A percentile compares a stretch with the other conserved stretches of the same genome.
These are phyloP conservation scores for Magnaporthiopsis rhizophila DNA, from an alignment of 2,329 filamentous ascomycete genomes.

Conservation along the genomic window DNA sequence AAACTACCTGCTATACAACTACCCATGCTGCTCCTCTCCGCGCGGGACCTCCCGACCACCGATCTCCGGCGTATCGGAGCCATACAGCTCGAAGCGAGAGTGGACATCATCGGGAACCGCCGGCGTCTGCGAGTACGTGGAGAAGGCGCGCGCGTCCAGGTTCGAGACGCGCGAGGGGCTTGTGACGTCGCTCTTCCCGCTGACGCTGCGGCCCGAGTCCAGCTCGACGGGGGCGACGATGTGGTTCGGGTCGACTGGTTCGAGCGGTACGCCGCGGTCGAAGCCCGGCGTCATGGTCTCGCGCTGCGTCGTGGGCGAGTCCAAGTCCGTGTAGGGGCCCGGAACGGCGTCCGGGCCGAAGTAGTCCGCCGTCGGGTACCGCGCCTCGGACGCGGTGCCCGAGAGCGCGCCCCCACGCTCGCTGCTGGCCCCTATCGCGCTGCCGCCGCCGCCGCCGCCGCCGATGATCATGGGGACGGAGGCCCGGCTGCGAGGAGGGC, in stretches of 20 bases:
- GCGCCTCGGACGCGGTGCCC: slow-evolving; percentile 20
- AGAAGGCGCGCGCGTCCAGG: not conserved
- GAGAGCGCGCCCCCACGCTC: slow-evolving; percentile 21
- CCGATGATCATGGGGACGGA: slow-evolving; percentile 8
- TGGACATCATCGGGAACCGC: slow-evolving; percentile 19
- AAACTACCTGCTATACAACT: no score
- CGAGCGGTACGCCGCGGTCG: slow-evolving; percentile 29
- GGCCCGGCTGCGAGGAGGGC: slow-evolving; percentile 7
- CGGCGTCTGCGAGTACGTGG: no score
- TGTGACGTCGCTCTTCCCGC: not conserved
- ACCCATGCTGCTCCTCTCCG: no score
- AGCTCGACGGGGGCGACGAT: slow-evolving; percentile 48
- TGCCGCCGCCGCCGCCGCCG: slow-evolving; percentile 10
- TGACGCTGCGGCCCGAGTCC: slow-evolving; percentile 21
- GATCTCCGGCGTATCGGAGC: slow-evolving; percentile 19
- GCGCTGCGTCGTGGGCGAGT: slow-evolving; percentile 10
- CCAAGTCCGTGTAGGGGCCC: slow-evolving; percentile 38
- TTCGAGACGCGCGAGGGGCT: slow-evolving; percentile 3
- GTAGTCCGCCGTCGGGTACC: slow-evolving; percentile 31
- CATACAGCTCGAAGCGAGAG: slow-evolving; percentile 37
- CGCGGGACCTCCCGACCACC: no score
- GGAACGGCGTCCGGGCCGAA: slow-evolving; percentile 33
- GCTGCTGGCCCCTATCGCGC: slow-evolving; percentile 9
- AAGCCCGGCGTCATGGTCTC: slow-evolving; percentile 21
- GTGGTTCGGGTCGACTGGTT: slow-evolving; percentile 39